A percentile compares a stretch with the other conserved stretches of the same genome.
phyloP scores from a whole-genome alignment of 2,329 filamentous ascomycete genomes.

The Curvularia hawaiiensis region DNA sequence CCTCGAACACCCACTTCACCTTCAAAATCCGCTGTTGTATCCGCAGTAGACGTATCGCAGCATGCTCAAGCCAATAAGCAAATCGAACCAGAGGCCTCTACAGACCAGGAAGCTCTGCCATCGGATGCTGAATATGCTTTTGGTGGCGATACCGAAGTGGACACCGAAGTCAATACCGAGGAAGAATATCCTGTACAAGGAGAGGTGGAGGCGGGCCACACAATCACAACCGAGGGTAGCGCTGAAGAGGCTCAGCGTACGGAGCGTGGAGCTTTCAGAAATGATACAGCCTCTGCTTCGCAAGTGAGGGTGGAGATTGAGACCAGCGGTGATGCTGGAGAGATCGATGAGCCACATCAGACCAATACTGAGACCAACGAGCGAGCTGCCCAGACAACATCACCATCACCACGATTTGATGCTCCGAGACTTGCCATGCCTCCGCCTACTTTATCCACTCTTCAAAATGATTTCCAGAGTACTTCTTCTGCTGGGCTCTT shows the following conservation, averaged over 20 bases:
- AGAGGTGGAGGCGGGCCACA: conserved; percentile 10
- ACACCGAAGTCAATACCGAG: conserved; percentile 30
- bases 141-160: conserved; percentile 38
- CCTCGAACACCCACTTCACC: conserved; percentile 38
- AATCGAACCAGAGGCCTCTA: not conserved
- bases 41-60: conserved; percentile 5
- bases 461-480: conserved; percentile 29
- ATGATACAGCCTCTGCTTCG: not conserved
- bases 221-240: conserved; percentile 15
- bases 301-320: not conserved
- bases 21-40: conserved; percentile 9
- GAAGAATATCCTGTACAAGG: conserved; percentile 18
- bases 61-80: not conserved
- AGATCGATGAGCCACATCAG: conserved; percentile 6
- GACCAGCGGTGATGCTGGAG: conserved; percentile 3
- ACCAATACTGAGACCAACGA: not conserved
- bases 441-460: conserved; percentile 35
- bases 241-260: conserved; percentile 2
- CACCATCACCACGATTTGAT: conserved; percentile 2
- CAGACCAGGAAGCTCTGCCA: not conserved
- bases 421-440: conserved; percentile 35
- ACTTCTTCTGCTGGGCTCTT: conserved; percentile 22
- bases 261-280: not conserved
- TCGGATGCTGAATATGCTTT: conserved; percentile 54
- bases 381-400: conserved; percentile 6